phyloP scores from a whole-genome alignment of 495 filamentous ascomycete species.

The Penicillium roqueforti region DNA sequence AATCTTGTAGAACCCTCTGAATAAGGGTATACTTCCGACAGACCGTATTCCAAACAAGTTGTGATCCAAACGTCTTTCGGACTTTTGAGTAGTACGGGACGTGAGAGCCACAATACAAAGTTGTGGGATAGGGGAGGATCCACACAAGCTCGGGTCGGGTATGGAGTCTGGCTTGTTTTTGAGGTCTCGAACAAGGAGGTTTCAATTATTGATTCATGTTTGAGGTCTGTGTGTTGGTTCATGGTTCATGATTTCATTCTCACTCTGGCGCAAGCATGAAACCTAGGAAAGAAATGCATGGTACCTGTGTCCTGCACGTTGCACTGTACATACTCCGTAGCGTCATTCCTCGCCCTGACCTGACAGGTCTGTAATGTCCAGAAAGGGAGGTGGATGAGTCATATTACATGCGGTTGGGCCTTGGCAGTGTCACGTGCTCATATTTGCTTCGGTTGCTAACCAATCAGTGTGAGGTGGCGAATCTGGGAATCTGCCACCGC shows the following conservation, averaged over 20 bases:
- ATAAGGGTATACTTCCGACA: conserved; percentile 4
- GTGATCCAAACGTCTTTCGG: conserved; percentile 1
- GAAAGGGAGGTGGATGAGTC: not conserved
- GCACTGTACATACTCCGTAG: not conserved
- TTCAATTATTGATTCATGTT: conserved; percentile 42
- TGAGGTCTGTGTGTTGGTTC: not conserved
- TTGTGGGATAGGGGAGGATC: conserved; percentile 15
- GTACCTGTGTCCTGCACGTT: not conserved
- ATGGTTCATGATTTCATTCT: not conserved
- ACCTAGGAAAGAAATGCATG: not conserved
- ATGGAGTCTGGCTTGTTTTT: conserved; percentile 13
- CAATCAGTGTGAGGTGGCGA: not conserved
- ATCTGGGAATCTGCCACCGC: conserved; percentile 17
- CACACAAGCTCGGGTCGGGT: conserved; percentile 16
- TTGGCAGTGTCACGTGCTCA: not conserved
- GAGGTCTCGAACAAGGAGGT: conserved; percentile 42
- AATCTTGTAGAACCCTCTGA: not conserved
- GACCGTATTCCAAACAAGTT: conserved; percentile 1
- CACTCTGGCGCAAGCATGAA: not conserved
- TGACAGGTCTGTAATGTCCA: not conserved
- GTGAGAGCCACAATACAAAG: conserved; percentile 12
- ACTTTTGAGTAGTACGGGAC: not conserved
- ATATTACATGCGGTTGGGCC: not conserved
- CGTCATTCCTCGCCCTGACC: not conserved
- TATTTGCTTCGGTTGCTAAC: not conserved